Conservation (phyloP, 805 yeast genomes). For the Candida verbasci region DNA sequence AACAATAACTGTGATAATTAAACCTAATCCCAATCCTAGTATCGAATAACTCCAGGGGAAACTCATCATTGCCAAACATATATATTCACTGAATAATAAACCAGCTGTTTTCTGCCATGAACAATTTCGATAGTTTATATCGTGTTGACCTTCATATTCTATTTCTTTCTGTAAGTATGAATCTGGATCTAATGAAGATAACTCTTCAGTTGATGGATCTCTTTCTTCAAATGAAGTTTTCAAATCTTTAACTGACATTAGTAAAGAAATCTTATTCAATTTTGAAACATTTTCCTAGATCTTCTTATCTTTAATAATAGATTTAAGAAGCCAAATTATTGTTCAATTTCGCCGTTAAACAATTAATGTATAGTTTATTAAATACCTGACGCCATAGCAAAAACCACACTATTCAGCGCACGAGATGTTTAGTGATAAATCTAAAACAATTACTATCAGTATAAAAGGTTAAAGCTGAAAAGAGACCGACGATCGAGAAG, state of each 20-base stretch:
- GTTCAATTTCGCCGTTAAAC: neutral
- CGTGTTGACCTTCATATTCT: constrained; percentile 12
- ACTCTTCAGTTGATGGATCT: neutral
- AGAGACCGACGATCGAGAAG: too few relatives aligned
- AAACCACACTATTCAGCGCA: constrained; percentile 2
- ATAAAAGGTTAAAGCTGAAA: too few relatives aligned
- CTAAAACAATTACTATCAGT: too few relatives aligned
- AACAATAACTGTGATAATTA: constrained; percentile 49
- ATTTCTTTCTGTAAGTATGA: constrained; percentile 10
- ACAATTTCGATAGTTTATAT: constrained; percentile 47
- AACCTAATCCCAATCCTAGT: constrained; percentile 55
- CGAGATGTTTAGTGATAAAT: too few relatives aligned
- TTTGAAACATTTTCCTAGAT: too few relatives aligned
- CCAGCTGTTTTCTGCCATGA: constrained; percentile 60
- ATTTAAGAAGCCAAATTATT: too few relatives aligned
- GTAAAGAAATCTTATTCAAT: too few relatives aligned
- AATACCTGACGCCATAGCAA: constrained; percentile 7
- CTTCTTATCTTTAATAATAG: too few relatives aligned
- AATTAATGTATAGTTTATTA: too few relatives aligned
- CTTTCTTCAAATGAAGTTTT: neutral
- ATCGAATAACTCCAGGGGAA: constrained; percentile 64
- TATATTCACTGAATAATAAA: constrained; percentile 55
- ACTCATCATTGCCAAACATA: constrained; percentile 60
- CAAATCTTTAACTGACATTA: constrained; percentile 3
- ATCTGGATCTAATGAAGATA: constrained; percentile 11